A percentile compares a stretch with the other conserved stretches of the same genome.
These are phyloP conservation scores for Boletus chippewaensis DNA, from an alignment of 1,284 basidiomycete genomes.

Conservation along the genomic window DNA sequence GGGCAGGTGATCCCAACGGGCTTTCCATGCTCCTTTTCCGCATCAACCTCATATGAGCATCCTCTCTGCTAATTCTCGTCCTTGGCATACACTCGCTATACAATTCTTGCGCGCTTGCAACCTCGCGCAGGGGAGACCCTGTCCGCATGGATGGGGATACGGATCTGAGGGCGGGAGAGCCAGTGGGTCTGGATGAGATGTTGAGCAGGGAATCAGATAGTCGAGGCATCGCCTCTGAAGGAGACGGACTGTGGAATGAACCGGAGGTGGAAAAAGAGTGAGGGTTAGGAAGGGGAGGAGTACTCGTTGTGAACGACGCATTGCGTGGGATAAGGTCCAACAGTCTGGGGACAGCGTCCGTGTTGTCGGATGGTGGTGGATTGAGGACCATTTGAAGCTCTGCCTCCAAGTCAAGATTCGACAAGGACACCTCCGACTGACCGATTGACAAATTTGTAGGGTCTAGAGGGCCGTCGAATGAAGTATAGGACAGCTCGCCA, in stretches of 20 bases:
- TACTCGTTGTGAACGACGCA: conserved; percentile 26
- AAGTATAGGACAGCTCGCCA: conserved; percentile 35
- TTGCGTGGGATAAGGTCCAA: conserved; percentile 23
- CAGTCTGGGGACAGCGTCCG: conserved; percentile 13
- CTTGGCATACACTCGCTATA: conserved; percentile 24
- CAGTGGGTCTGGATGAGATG: conserved; percentile 13
- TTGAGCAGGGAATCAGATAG: conserved; percentile 24
- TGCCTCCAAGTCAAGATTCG: conserved; percentile 28
- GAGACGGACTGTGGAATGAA: conserved; percentile 18
- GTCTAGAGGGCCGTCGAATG: conserved; percentile 30
- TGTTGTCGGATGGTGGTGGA: conserved; percentile 9
- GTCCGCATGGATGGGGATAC: conserved; percentile 19
- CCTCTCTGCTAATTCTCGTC: conserved; percentile 46
- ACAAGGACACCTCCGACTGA: conserved; percentile 31
- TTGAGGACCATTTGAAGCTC: conserved; percentile 26
- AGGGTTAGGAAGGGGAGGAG: conserved; percentile 21
- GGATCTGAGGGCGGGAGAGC: conserved; percentile 19
- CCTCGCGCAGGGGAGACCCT: conserved; percentile 29
- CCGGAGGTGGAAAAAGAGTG: conserved; percentile 18
- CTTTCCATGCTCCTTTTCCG: conserved; percentile 41
- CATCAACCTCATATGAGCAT: conserved; percentile 45
- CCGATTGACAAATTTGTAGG: conserved; percentile 32
- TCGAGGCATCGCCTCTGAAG: conserved; percentile 5
- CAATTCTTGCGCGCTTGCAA: conserved; percentile 20
- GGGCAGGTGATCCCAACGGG: conserved; percentile 24